Percentiles rank a stretch among this genome's conserved stretches.
phyloP scores from a whole-genome alignment of 75 land plant genomes.

The Cupressus sempervirens region DNA sequence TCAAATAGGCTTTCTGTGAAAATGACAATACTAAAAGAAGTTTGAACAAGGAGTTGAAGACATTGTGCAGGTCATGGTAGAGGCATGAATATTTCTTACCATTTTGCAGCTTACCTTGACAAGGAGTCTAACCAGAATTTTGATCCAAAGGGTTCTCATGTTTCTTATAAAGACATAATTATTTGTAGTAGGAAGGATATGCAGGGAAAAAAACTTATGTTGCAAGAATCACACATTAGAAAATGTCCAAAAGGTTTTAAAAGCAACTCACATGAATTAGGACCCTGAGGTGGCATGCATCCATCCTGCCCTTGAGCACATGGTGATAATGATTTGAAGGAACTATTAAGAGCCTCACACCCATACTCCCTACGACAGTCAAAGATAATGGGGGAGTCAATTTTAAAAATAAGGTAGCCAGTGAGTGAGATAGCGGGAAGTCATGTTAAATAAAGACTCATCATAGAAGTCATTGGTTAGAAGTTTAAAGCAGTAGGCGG shows the following conservation, averaged over 20 bases:
- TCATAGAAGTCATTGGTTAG: too few relatives aligned
- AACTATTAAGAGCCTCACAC: too few relatives aligned
- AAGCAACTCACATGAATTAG: conserved; percentile 83
- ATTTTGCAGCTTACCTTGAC: too few relatives aligned
- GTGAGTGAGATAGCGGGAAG: too few relatives aligned
- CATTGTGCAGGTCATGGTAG: conserved; percentile 11
- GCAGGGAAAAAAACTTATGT: conserved; percentile 29
- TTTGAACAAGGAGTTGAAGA: too few relatives aligned
- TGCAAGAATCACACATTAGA: conserved; percentile 15
- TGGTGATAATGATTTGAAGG: conserved; percentile 63
- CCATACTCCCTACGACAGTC: too few relatives aligned
- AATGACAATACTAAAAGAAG: too few relatives aligned
- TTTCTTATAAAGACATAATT: background rate
- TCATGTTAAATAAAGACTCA: too few relatives aligned
- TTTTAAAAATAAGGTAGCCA: too few relatives aligned
- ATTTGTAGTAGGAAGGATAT: conserved; percentile 14
- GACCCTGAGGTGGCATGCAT: conserved; percentile 58
- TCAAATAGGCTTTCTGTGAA: too few relatives aligned
- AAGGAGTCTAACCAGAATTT: conserved; percentile 2
- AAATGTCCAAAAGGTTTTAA: conserved; percentile 45
- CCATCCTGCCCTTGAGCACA: conserved; percentile 46
- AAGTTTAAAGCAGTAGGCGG: too few relatives aligned
- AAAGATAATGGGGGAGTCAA: too few relatives aligned
- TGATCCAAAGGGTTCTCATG: background rate
- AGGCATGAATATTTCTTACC: background rate